Evolutionary conservation across 495 filamentous ascomycete genomes (phyloP), one percentile per base, ranked within the genome.

Genomic region (Clohesyomyces aquaticus): DNA sequence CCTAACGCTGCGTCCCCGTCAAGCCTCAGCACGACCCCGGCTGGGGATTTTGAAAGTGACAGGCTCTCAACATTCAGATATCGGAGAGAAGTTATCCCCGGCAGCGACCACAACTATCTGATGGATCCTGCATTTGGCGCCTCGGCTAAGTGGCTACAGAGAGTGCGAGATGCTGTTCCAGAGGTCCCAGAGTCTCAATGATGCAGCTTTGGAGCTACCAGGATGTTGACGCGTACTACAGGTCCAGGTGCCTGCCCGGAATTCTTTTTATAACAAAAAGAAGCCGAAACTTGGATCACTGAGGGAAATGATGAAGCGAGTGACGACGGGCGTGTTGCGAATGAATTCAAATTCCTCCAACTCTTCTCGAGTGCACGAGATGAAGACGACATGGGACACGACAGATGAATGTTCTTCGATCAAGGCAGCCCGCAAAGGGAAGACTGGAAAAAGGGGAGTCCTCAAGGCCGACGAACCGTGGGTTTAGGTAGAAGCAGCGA

Each of bases 101-200:
- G 21, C 42, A 59, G 29, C 21, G 47, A 53, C 1, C 55, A 65
- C 52, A 59, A 65, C 35, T 59, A 59, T 25, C 12, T 65, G 16
- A 52, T 65, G 48, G 55, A 65, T 54, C 62, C 62, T 9, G 62
- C 35, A 14, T 65, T 23, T 38, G 55, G 55, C 4, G 54, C 55
- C 10, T 47, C 55, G 2, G 62, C 32, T n/a, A 27, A 14, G 18
- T 65, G 62, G 62, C 28, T 65, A 12, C 9, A 38, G 26, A 27
- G 43, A 23, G 62, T 65, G 21, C 4, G 55, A 25, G 55, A 56
- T 10, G 38, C 62, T 4, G 59, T 65, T 38, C 62, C 48, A 14
- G 8, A 18, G 4, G n/a, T 27, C 10, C 47, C 12, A 61, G 58
- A 61, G 32, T 46, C 43, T 18, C 53, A 48, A 52, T 18, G n/a